Conservation (phyloP, 1,139 yeast species). For the Taphrina pruni region DNA sequence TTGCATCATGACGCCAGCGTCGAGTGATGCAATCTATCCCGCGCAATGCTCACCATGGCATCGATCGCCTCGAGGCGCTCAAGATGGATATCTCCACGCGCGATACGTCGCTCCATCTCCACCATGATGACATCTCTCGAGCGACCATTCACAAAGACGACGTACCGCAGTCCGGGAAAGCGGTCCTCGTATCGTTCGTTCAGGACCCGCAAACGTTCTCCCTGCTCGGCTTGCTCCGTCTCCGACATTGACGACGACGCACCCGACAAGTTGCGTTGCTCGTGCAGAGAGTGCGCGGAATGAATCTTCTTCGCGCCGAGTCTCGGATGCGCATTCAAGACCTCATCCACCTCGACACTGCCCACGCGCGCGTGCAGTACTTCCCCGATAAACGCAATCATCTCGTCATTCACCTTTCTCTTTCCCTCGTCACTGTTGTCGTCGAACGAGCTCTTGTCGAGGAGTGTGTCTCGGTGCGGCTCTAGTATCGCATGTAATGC, state of each 20-base stretch:
- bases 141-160: slow-evolving; percentile 89
- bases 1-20: background rate
- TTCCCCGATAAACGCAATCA: background rate
- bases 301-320: slow-evolving; percentile 64
- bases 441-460: slow-evolving; percentile 9
- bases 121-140: slow-evolving; percentile 67
- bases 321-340: slow-evolving; percentile 75
- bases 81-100: slow-evolving; percentile 50
- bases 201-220: slow-evolving; percentile 58
- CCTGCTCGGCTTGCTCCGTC: slow-evolving; percentile 53
- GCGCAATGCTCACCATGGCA: slow-evolving; percentile 31
- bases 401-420: background rate
- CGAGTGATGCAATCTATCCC: slow-evolving; percentile 21
- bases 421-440: no score
- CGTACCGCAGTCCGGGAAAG: slow-evolving; percentile 85
- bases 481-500: slow-evolving; percentile 18
- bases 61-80: slow-evolving; percentile 25
- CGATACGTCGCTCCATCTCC: slow-evolving; percentile 68
- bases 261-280: slow-evolving; percentile 68
- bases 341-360: slow-evolving; percentile 25
- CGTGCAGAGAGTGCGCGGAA: slow-evolving; percentile 70
- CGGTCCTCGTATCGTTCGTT: slow-evolving; percentile 68
- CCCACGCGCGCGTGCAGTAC: slow-evolving; percentile 10
- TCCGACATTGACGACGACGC: slow-evolving; percentile 46
- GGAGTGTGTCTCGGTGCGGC: slow-evolving; percentile 9